Conservation (phyloP, 208 protist species). For the Trypanosoma caninum region DNA sequence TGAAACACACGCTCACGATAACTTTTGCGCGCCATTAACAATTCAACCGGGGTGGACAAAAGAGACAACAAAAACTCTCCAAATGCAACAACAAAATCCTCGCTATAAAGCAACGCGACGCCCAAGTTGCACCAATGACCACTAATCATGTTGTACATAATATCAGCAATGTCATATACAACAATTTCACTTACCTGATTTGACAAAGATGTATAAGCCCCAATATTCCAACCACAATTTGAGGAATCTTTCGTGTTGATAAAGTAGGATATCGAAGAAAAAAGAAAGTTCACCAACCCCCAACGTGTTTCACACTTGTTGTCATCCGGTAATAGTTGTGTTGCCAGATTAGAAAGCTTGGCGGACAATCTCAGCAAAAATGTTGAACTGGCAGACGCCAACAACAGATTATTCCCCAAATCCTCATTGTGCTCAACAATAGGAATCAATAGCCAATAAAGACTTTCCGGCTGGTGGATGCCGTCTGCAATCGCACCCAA, state of each 20-base stretch:
- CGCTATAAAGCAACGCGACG: slow-evolving; percentile 63
- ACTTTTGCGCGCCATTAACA: slow-evolving; percentile 52
- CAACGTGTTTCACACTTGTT: slow-evolving; percentile 40
- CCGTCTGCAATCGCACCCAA: slow-evolving; percentile 61
- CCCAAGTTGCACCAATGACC: slow-evolving; percentile 78
- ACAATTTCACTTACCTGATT: slow-evolving; percentile 39
- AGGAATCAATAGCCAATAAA: slow-evolving; percentile 48
- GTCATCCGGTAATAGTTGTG: slow-evolving; percentile 37
- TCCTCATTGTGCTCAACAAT: slow-evolving; percentile 30
- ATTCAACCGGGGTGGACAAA: slow-evolving; percentile 46
- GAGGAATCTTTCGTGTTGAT: neutral
- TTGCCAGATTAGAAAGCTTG: slow-evolving; percentile 37
- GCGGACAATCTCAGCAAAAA: slow-evolving; percentile 48
- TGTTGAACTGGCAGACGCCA: slow-evolving; percentile 22
- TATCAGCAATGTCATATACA: slow-evolving; percentile 67
- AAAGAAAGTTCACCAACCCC: slow-evolving; percentile 49
- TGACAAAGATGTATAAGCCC: slow-evolving; percentile 30
- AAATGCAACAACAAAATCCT: slow-evolving; percentile 57
- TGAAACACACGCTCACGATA: slow-evolving; percentile 50
- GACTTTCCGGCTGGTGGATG: slow-evolving; percentile 57
- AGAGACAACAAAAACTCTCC: slow-evolving; percentile 55
- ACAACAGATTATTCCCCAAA: slow-evolving; percentile 31
- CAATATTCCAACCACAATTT: neutral
- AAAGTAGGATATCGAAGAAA: slow-evolving; percentile 24
- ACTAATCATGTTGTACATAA: slow-evolving; percentile 59